phyloP scores from a whole-genome alignment of 257 asterid genomes.

The Orobanche coerulescens region DNA sequence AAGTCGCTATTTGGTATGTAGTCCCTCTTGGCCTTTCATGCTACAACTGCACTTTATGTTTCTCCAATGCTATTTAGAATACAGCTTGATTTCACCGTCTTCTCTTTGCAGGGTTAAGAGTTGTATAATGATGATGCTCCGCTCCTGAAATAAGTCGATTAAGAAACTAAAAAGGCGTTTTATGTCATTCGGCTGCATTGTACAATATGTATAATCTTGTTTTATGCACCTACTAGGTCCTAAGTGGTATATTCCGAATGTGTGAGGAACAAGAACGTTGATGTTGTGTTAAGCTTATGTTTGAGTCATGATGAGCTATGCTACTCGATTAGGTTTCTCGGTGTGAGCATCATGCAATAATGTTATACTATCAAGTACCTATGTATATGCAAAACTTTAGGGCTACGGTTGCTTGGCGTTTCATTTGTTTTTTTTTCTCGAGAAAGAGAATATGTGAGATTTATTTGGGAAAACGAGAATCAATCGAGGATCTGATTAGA shows the following conservation, averaged over 20 bases:
- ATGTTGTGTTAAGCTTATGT: neutral
- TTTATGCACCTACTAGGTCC: neutral
- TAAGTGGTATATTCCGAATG: too few species aligned
- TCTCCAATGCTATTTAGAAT: neutral
- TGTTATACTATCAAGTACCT: too few species aligned
- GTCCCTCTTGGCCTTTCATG: neutral
- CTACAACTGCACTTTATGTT: neutral
- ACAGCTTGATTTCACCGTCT: neutral
- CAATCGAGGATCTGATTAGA: too few species aligned
- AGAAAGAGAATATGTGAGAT: too few species aligned
- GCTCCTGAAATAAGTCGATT: too few species aligned
- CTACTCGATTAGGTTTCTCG: too few species aligned
- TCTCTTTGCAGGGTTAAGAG: constrained; percentile 24
- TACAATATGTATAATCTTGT: neutral
- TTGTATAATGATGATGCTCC: constrained; percentile 2
- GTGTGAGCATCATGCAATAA: neutral
- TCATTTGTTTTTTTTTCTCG: too few species aligned
- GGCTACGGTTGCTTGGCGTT: too few species aligned
- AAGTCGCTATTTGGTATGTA: constrained; percentile 24
- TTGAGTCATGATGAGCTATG: neutral
- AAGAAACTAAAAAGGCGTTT: too few species aligned
- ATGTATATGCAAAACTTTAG: too few species aligned
- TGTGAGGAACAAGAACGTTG: too few species aligned
- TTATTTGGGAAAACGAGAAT: too few species aligned
- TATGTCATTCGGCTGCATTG: neutral